Conservation (phyloP, 257 asterid species). For the Hygrophila difformis region DNA sequence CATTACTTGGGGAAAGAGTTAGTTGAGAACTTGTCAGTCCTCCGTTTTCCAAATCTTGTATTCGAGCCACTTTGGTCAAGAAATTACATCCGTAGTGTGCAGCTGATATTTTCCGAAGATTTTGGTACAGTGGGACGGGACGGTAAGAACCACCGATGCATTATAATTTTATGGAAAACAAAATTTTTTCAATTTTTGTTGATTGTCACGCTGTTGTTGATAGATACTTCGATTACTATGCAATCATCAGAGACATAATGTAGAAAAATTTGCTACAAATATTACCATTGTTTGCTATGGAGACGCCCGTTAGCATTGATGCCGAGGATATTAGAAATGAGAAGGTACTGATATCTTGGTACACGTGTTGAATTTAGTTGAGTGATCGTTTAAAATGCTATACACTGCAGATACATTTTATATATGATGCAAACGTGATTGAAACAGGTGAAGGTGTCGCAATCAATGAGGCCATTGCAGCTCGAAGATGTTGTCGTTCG, state of each 20-base stretch:
- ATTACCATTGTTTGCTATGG: conserved; percentile 87
- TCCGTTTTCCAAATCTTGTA: conserved; percentile 82
- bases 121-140: conserved; percentile 96
- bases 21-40: conserved; percentile 89
- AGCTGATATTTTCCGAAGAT: conserved; percentile 89
- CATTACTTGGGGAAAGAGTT: conserved; percentile 96
- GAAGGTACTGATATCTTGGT: conserved; percentile 37
- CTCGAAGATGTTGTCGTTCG: conserved; percentile 74
- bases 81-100: conserved; percentile 81
- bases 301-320: conserved; percentile 87
- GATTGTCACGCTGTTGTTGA: background rate
- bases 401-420: no score
- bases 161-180: background rate
- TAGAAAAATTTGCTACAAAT: conserved; percentile 87
- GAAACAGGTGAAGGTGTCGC: conserved; percentile 72
- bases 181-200: conserved; percentile 1
- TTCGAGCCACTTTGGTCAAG: conserved; percentile 98
- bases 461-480: conserved; percentile 69
- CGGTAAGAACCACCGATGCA: conserved; percentile 45
- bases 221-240: conserved; percentile 80
- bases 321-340: conserved; percentile 86
- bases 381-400: no score
- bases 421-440: conserved; percentile 1
- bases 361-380: no score
- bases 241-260: conserved; percentile 87